A percentile compares a stretch with the other conserved stretches of the same genome.
Conservation (phyloP, 331 rosid genomes). For the Cydonia oblonga region DNA sequence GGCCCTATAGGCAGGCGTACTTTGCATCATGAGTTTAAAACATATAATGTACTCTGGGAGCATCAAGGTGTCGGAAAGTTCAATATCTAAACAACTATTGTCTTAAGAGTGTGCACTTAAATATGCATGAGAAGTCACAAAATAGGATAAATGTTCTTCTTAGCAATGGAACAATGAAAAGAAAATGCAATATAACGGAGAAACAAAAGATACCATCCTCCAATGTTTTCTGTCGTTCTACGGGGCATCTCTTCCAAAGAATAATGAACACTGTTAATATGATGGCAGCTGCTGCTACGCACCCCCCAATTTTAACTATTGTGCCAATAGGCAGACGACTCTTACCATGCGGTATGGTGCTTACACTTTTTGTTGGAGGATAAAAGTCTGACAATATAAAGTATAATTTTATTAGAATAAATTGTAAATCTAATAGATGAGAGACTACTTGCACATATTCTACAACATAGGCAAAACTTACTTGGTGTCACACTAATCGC, state of each 20-base stretch:
- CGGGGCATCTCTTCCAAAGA: too few species aligned
- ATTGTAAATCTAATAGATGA: too few species aligned
- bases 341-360: too few species aligned
- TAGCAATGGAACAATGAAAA: neutral
- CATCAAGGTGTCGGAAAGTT: too few species aligned
- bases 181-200: neutral
- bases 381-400: too few species aligned
- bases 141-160: neutral
- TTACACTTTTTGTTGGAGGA: too few species aligned
- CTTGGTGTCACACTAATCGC: slow-evolving; percentile 69
- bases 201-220: neutral
- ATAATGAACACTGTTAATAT: too few species aligned
- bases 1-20: neutral
- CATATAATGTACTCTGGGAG: too few species aligned
- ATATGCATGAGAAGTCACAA: neutral
- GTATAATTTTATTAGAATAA: too few species aligned
- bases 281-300: too few species aligned
- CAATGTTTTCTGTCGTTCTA: neutral
- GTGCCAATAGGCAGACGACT: too few species aligned
- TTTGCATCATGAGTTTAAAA: neutral
- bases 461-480: slow-evolving; percentile 8
- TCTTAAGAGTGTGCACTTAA: neutral
- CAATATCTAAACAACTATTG: neutral
- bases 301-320: too few species aligned
- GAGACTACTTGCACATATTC: neutral